Conservation (phyloP, 257 asterid species). For the Nicotiana tabacum region DNA sequence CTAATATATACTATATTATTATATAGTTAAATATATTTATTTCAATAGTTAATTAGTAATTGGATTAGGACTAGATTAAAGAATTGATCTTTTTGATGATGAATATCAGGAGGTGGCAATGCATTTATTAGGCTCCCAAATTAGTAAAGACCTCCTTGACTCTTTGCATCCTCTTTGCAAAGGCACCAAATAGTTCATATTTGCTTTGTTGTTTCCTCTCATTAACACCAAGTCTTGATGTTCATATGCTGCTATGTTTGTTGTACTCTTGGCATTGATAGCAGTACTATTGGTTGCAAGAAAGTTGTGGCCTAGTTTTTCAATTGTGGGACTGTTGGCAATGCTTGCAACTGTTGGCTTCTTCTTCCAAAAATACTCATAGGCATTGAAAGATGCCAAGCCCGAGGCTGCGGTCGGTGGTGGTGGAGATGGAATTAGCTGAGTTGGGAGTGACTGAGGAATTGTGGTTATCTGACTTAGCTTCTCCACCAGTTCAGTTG, state of each 20-base stretch:
- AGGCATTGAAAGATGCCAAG: not conserved
- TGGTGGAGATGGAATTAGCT: not conserved
- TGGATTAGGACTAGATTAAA: not conserved
- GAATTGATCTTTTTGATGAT: not conserved
- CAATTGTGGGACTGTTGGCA: not conserved
- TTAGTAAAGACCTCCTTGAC: not conserved
- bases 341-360: not conserved
- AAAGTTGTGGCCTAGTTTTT: not conserved
- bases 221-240: not conserved
- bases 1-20: too few species aligned
- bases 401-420: not conserved
- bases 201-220: not conserved
- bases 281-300: not conserved
- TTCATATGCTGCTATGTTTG: not conserved
- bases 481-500: not conserved
- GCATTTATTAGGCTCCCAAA: not conserved
- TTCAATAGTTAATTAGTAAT: not conserved
- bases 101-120: constrained; percentile 3
- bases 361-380: constrained; percentile 10
- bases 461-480: not conserved
- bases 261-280: not conserved
- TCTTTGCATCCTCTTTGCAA: constrained; percentile 10
- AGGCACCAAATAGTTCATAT: not conserved
- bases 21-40: not conserved
- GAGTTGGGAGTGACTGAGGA: not conserved